A percentile compares a stretch with the other conserved stretches of the same genome.
Evolutionary conservation across 805 yeast genomes (phyloP).

Genomic region (Candida verbasci): DNA sequence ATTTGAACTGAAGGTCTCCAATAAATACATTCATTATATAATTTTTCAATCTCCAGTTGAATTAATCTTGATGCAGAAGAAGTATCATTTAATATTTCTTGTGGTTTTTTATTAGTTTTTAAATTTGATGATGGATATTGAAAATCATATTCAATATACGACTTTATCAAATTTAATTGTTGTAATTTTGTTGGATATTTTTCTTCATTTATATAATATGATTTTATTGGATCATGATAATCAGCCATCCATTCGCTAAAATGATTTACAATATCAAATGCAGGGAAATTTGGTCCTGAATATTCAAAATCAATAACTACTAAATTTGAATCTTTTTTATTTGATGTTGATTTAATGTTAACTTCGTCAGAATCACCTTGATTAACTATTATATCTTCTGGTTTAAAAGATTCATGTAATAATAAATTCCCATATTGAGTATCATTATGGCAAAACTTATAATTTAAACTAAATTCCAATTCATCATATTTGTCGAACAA

Average conservation of each 20-base stretch:
- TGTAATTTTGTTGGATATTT: conserved; percentile 67
- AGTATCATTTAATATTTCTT: conserved; percentile 7
- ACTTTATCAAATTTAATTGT: conserved; percentile 63
- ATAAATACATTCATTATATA: conserved; percentile 60
- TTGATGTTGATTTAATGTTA: conserved; percentile 21
- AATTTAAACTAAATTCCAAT: conserved; percentile 38
- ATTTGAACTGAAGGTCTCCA: conserved; percentile 83
- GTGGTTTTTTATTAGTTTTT: conserved; percentile 12
- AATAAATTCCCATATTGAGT: conserved; percentile 94
- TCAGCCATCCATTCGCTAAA: conserved; percentile 97
- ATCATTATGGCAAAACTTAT: conserved; percentile 92
- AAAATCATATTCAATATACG: conserved; percentile 68
- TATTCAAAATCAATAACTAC: conserved; percentile 97
- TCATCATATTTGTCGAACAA: conserved; percentile 47
- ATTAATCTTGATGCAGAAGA: conserved; percentile 19
- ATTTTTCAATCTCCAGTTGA: conserved; percentile 41
- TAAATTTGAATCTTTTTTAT: conserved; percentile 44
- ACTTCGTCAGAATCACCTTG: conserved; percentile 2
- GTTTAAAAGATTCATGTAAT: conserved; percentile 54
- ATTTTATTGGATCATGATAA: conserved; percentile 58
- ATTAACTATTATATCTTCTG: conserved; percentile 31
- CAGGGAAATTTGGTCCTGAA: conserved; percentile 85
- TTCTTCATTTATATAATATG: conserved; percentile 50
- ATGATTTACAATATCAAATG: conserved; percentile 89
- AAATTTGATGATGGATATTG: conserved; percentile 31